Evolutionary conservation across 441 rosid species (phyloP).

Genomic region (Biscutella laevigata): DNA sequence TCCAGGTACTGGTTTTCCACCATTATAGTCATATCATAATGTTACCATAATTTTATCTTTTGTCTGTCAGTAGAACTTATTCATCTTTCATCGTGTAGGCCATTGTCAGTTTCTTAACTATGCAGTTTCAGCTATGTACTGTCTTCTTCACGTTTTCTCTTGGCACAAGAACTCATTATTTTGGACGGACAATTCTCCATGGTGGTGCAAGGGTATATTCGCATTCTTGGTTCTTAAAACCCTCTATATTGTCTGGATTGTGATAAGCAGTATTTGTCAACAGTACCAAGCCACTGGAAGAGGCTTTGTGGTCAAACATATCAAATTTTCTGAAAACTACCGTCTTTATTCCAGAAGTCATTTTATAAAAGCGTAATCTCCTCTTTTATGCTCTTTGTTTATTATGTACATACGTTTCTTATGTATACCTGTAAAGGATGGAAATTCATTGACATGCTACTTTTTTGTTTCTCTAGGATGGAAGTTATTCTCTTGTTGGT

Average conservation of each 20-base stretch:
- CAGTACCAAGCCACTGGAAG: slow-evolving; percentile 99
- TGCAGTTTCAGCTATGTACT: slow-evolving; percentile 95
- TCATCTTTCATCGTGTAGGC: slow-evolving; percentile 51
- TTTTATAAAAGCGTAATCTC: slow-evolving; percentile 76
- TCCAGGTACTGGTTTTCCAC: slow-evolving; percentile 45
- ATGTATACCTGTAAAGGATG: slow-evolving; percentile 8
- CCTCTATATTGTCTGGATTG: slow-evolving; percentile 8
- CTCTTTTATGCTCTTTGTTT: neutral
- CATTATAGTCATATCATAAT: slow-evolving; percentile 6
- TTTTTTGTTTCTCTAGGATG: slow-evolving; percentile 41
- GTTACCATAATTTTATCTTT: slow-evolving; percentile 4
- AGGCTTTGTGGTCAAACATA: slow-evolving; percentile 95
- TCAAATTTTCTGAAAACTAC: slow-evolving; percentile 89
- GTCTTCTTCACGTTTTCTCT: slow-evolving; percentile 98
- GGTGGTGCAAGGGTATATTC: slow-evolving; percentile 90
- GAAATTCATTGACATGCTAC: slow-evolving; percentile 19
- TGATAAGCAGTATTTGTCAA: slow-evolving; percentile 23
- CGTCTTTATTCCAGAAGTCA: slow-evolving; percentile 96
- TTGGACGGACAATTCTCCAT: slow-evolving; percentile 95
- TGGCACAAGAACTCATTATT: slow-evolving; percentile 95
- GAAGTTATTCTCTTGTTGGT: slow-evolving; percentile 81
- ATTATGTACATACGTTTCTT: neutral
- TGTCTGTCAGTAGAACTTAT: neutral
- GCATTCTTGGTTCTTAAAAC: slow-evolving; percentile 9
- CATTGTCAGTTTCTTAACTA: slow-evolving; percentile 76